Percentiles rank a stretch among this genome's conserved stretches.
Evolutionary conservation across 2,329 filamentous ascomycete genomes (phyloP).

Genomic region (Scedosporium apiospermum): DNA sequence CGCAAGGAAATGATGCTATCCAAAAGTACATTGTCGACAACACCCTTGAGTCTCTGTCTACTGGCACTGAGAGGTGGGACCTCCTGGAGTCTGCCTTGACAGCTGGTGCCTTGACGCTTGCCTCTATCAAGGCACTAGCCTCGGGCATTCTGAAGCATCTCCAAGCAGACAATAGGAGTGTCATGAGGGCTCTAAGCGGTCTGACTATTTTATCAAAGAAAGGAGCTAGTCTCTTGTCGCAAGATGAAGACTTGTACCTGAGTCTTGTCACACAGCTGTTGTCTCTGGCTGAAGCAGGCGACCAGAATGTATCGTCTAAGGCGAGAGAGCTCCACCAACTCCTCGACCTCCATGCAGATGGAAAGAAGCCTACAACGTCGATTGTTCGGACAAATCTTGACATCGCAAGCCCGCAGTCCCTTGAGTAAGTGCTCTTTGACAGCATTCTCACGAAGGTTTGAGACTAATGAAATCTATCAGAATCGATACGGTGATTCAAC

Average conservation of each 20-base stretch:
- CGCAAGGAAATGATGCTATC: slow-evolving; percentile 27
- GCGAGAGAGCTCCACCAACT: slow-evolving; percentile 27
- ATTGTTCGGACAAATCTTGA: slow-evolving; percentile 49
- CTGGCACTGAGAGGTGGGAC: slow-evolving; percentile 25
- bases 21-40: slow-evolving; percentile 37
- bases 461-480: slow-evolving; percentile 17
- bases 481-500: slow-evolving; percentile 43
- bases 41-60: slow-evolving; percentile 28
- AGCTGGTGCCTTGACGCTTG: slow-evolving; percentile 28
- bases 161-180: slow-evolving; percentile 17
- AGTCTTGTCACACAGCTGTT: slow-evolving; percentile 43
- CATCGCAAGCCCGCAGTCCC: slow-evolving; percentile 33
- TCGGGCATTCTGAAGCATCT: slow-evolving; percentile 23
- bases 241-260: slow-evolving; percentile 36
- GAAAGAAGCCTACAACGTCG: slow-evolving; percentile 33
- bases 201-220: slow-evolving; percentile 39
- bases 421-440: slow-evolving; percentile 31
- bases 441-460: not conserved
- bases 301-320: slow-evolving; percentile 27
- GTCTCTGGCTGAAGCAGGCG: slow-evolving; percentile 40
- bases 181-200: slow-evolving; percentile 27
- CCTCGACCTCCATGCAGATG: slow-evolving; percentile 28
- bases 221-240: slow-evolving; percentile 32
- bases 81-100: slow-evolving; percentile 39
- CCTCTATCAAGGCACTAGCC: slow-evolving; percentile 22